Base-by-base conservation (phyloP, 106 monocot genomes). In the Acanthochlamys bracteata region DNA sequence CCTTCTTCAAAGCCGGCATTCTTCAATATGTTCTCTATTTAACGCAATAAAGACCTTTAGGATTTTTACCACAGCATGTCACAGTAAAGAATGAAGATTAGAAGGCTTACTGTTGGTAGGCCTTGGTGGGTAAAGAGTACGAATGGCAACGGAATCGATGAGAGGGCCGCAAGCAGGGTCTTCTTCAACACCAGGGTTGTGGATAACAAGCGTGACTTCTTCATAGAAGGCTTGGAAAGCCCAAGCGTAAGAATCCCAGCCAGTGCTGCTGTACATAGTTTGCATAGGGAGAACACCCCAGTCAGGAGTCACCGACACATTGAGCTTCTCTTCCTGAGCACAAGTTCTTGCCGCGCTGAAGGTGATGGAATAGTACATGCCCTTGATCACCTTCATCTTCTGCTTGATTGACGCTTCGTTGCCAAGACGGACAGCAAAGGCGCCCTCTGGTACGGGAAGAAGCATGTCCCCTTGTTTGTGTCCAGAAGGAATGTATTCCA, bases 271-370 rank as follows among this genome's bases (percentile, higher is more conserved):
- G 68, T 80, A 85, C 45, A 78, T 43, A 41, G 84, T 85, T 60
- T 85, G 84, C 25, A 85, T 77, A 9, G 80, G 76, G 33, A 85
- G 46, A 7, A 68, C 39, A 11, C 78, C 71, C 20, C 64, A 75
- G 65, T 78, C 75, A 9, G 78, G 81, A 0, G 75, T 60, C 25
- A 86, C 75, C 0, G 78, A 69, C 23, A 86, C 39, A 33, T 78
- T 86, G 27, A 86, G 64, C 21, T 26, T 40, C 65, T 86, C 85
- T 43, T 71, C 69, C 72, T 81, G 85, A 0, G 81, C 81, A 57
- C 85, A 86, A 8, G 85, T 86, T 46, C 85, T 74, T 20, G 77
- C 78, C 11, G 81, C 78, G 52, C 81, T 72, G 75, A 86, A 86
- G 41, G 78, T 86, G 67, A 86, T 23, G 66, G 85, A 67, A 64